A percentile compares a stretch with the other conserved stretches of the same genome.
phyloP scores from a whole-genome alignment of 495 filamentous ascomycete genomes.

The Aspergillus wentii region DNA sequence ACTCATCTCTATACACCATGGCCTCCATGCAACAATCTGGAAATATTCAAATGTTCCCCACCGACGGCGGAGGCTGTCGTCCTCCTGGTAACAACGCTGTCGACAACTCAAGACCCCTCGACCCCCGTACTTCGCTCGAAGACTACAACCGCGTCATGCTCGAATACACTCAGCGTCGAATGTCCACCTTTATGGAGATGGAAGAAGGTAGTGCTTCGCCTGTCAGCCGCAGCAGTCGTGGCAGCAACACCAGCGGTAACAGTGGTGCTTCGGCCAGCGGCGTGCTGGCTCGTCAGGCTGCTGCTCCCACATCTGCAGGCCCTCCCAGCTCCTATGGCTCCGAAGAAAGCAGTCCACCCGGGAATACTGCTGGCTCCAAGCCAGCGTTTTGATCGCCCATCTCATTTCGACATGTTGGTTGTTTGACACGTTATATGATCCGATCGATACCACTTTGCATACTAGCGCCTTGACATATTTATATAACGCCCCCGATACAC shows the following conservation, averaged over 20 bases:
- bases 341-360: too few relatives aligned
- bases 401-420: too few relatives aligned
- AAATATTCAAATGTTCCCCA: conserved; percentile 17
- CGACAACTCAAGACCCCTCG: conserved; percentile 13
- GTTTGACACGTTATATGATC: too few relatives aligned
- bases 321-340: too few relatives aligned
- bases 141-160: conserved; percentile 45
- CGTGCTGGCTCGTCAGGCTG: conserved; percentile 13
- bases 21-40: conserved; percentile 18
- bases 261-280: conserved; percentile 19
- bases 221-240: conserved; percentile 29
- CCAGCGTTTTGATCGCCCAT: too few relatives aligned
- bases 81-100: conserved; percentile 6
- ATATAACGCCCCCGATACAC: too few relatives aligned
- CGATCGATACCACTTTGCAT: too few relatives aligned
- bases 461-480: too few relatives aligned
- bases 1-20: too few relatives aligned
- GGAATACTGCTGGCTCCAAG: too few relatives aligned
- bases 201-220: conserved; percentile 16
- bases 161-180: conserved; percentile 41
- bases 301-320: conserved; percentile 14
- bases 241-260: conserved; percentile 27
- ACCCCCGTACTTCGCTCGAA: conserved; percentile 31
- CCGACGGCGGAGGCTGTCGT: conserved; percentile 13
- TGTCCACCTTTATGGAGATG: conserved; percentile 31